A percentile compares a stretch with the other conserved stretches of the same genome.
phyloP scores from a whole-genome alignment of 805 yeast genomes.

The Sungouiella blattae region DNA sequence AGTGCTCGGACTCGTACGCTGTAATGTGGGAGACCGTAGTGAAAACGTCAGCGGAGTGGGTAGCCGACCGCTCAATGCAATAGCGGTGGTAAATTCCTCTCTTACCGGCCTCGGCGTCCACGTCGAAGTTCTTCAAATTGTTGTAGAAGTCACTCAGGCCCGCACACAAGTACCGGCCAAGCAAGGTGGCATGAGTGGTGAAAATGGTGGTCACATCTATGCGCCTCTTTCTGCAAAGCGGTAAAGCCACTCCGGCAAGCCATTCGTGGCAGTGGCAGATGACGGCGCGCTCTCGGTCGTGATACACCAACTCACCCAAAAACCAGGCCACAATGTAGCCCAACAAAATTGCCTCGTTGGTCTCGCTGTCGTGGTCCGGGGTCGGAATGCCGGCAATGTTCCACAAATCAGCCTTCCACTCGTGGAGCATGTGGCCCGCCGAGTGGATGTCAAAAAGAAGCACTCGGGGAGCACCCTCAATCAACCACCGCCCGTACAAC shows the following conservation, averaged over 20 bases:
- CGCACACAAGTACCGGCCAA: slow-evolving; percentile 94
- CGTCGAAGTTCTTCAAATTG: slow-evolving; percentile 83
- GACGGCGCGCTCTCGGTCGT: slow-evolving; percentile 83
- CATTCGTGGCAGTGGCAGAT: slow-evolving; percentile 96
- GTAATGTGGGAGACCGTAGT: slow-evolving; percentile 97
- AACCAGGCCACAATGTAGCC: slow-evolving; percentile 98
- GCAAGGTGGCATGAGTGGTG: slow-evolving; percentile 94
- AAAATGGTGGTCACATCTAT: slow-evolving; percentile 93
- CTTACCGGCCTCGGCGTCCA: slow-evolving; percentile 96
- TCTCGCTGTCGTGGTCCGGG: slow-evolving; percentile 82
- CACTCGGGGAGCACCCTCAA: slow-evolving; percentile 96
- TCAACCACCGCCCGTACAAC: slow-evolving; percentile 93
- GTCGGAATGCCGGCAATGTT: slow-evolving; percentile 86
- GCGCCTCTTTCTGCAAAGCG: slow-evolving; percentile 85
- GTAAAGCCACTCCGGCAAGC: slow-evolving; percentile 96
- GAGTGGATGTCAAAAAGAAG: slow-evolving; percentile 81
- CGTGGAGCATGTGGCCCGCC: slow-evolving; percentile 65
- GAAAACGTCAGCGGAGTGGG: slow-evolving; percentile 93
- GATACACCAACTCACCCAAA: slow-evolving; percentile 84
- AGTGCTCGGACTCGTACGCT: slow-evolving; percentile 91
- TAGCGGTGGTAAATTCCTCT: slow-evolving; percentile 96
- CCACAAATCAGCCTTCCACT: slow-evolving; percentile 96
- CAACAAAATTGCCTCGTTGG: slow-evolving; percentile 86
- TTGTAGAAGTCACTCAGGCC: slow-evolving; percentile 96
- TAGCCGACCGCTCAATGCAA: slow-evolving; percentile 94